Evolutionary conservation across 345 rosid species (phyloP).

Genomic region (Stellera chamaejasme): DNA sequence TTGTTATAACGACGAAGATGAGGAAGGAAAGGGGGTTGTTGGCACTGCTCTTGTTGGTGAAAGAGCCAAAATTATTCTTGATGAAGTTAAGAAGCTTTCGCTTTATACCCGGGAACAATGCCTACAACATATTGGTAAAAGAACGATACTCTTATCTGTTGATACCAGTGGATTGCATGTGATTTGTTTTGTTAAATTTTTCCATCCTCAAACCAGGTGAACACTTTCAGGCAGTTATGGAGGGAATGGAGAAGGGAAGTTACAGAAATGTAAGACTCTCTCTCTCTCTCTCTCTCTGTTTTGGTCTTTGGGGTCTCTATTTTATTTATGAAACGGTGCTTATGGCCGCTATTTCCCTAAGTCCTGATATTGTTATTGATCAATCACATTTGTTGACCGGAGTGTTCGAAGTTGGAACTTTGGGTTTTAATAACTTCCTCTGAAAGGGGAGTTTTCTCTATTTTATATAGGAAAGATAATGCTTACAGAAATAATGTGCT

Average conservation of each 20-base stretch:
- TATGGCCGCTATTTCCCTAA: no score
- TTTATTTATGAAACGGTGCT: background rate
- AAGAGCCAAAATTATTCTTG: constrained; percentile 82
- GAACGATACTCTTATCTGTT: constrained; percentile 4
- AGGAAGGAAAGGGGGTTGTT: constrained; percentile 62
- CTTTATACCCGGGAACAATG: constrained; percentile 74
- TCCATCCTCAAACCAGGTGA: constrained; percentile 41
- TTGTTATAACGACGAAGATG: constrained; percentile 47
- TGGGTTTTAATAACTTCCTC: no score
- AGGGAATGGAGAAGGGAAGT: constrained; percentile 55
- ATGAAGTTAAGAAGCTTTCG: constrained; percentile 62
- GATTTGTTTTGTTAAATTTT: constrained; percentile 13
- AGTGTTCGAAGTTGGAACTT: no score
- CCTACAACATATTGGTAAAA: constrained; percentile 68
- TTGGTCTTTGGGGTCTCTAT: constrained; percentile 4
- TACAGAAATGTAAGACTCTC: constrained; percentile 35
- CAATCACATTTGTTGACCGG: no score
- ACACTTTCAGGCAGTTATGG: constrained; percentile 64
- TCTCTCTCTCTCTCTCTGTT: constrained; percentile 14
- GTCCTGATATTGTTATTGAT: no score
- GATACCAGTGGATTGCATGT: constrained; percentile 5
- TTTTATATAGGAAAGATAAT: no score
- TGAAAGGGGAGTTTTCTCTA: no score
- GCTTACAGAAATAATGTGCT: no score
- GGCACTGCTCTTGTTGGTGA: constrained; percentile 79